Conservation (phyloP, 805 yeast species). For the Suhomyces pyralidae region DNA sequence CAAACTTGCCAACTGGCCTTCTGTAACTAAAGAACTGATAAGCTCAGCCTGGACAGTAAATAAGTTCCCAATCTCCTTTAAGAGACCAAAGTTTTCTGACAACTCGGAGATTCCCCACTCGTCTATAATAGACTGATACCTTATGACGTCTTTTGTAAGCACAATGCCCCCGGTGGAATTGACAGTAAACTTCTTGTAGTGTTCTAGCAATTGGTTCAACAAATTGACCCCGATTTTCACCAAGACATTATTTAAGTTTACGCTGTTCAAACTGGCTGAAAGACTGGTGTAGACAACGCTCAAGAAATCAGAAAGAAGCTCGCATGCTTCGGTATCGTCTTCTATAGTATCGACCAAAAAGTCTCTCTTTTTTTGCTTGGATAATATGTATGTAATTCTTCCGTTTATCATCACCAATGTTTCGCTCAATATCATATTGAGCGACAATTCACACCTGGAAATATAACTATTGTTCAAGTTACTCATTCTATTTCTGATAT, state of each 20-base stretch:
- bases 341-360: conserved; percentile 47
- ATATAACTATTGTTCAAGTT: conserved; percentile 60
- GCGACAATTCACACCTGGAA: conserved; percentile 58
- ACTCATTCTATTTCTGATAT: conserved; percentile 55
- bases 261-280: conserved; percentile 29
- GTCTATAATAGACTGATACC: conserved; percentile 67
- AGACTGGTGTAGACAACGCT: conserved; percentile 40
- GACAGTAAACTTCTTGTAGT: conserved; percentile 71
- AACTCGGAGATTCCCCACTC: conserved; percentile 63
- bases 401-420: conserved; percentile 51
- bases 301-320: conserved; percentile 55
- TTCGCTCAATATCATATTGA: conserved; percentile 62
- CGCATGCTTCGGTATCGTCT: conserved; percentile 72
- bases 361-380: conserved; percentile 75
- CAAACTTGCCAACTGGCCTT: conserved; percentile 70
- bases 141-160: conserved; percentile 76
- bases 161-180: conserved; percentile 80
- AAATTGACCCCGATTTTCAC: conserved; percentile 57
- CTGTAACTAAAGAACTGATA: conserved; percentile 72
- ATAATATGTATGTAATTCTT: conserved; percentile 44
- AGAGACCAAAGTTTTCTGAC: conserved; percentile 60
- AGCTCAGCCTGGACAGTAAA: conserved; percentile 83
- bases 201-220: conserved; percentile 59
- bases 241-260: conserved; percentile 51
- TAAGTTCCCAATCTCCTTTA: conserved; percentile 79